Evolutionary conservation across 1,284 basidiomycete species (phyloP).

Genomic region (Pseudomicrostroma phylloplanum): DNA sequence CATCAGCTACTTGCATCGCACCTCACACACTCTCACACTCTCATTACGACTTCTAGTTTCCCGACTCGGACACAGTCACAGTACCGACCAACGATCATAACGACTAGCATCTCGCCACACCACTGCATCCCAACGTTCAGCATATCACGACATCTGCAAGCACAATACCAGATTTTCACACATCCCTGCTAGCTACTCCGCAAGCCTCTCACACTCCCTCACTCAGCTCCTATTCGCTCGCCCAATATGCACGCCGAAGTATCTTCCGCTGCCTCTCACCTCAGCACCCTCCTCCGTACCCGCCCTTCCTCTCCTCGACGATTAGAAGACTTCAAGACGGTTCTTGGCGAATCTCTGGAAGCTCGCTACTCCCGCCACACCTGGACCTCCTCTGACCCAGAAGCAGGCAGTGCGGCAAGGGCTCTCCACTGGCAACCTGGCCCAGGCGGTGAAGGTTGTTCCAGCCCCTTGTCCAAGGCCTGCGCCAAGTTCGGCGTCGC

Average conservation of each 20-base stretch:
- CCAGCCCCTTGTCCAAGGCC: neutral
- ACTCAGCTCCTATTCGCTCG: neutral
- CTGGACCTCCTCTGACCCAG: neutral
- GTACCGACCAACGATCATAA: too few relatives aligned
- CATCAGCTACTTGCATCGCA: too few relatives aligned
- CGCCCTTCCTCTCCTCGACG: neutral
- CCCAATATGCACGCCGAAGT: conserved; percentile 6
- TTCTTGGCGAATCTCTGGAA: neutral
- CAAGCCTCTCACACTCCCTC: neutral
- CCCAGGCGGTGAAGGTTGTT: conserved; percentile 5
- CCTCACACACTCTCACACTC: too few relatives aligned
- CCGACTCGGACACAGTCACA: too few relatives aligned
- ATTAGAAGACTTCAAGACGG: neutral
- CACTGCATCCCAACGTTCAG: too few relatives aligned
- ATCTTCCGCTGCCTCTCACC: neutral
- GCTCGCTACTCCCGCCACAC: neutral
- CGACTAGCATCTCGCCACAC: too few relatives aligned
- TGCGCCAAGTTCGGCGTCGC: neutral
- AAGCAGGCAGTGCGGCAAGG: neutral
- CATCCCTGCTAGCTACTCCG: neutral
- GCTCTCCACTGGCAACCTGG: conserved; percentile 7
- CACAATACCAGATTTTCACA: neutral
- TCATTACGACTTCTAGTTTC: too few relatives aligned
- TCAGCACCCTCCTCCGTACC: neutral
- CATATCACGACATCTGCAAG: too few relatives aligned